Percentiles rank a stretch among this genome's conserved stretches.
These are phyloP conservation scores for Rhodotorula paludigena DNA, from an alignment of 768 basidiomycete species.

Conservation along the genomic window DNA sequence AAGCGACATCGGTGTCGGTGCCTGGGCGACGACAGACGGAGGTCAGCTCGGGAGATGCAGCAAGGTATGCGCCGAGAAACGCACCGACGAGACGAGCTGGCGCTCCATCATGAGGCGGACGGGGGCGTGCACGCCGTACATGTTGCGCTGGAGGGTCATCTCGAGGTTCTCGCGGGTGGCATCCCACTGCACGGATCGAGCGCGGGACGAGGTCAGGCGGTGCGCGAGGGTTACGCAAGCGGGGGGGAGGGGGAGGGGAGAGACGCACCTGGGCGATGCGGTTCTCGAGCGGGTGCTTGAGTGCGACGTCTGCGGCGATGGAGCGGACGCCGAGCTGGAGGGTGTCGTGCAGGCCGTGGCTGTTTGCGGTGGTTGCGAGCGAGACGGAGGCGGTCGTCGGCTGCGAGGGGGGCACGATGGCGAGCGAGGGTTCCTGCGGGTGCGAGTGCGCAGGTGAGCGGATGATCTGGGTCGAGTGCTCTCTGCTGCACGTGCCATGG, in stretches of 20 bases:
- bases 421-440: constrained; percentile 24
- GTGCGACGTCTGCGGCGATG: constrained; percentile 68
- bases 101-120: constrained; percentile 90
- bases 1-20: constrained; percentile 1
- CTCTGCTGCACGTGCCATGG: no score
- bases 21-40: not conserved
- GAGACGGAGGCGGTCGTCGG: constrained; percentile 10
- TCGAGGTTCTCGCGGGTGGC: constrained; percentile 82
- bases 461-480: no score
- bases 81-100: constrained; percentile 70
- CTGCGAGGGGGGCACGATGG: constrained; percentile 20
- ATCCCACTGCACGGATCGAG: constrained; percentile 83
- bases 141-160: constrained; percentile 74
- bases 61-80: constrained; percentile 42
- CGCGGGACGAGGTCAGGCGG: not conserved
- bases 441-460: not conserved
- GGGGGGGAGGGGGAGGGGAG: not conserved
- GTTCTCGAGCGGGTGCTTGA: constrained; percentile 59
- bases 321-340: constrained; percentile 77
- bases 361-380: constrained; percentile 43
- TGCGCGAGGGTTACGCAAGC: not conserved
- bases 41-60: not conserved
- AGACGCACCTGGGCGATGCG: constrained; percentile 71
- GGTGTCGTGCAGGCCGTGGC: constrained; percentile 73
- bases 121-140: constrained; percentile 82